Conservation (phyloP, 306 rosid species). For the Cotoneaster glaucophyllus region DNA sequence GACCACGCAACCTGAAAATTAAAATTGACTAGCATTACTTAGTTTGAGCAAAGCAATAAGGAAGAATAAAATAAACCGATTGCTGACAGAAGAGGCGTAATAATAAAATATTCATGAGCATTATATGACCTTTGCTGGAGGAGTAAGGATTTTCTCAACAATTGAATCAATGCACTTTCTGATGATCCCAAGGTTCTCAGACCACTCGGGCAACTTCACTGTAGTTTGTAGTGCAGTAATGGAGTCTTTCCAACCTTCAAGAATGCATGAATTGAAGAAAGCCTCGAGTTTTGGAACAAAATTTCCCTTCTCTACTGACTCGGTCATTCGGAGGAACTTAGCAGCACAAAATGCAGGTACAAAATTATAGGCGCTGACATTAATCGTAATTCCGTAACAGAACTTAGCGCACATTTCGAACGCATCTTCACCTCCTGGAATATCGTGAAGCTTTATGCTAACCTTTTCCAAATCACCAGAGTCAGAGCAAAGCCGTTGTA, state of each 20-base stretch:
- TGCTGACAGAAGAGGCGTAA: background rate
- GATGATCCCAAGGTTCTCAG: conserved; percentile 80
- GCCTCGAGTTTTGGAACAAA: conserved; percentile 72
- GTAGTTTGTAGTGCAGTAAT: conserved; percentile 59
- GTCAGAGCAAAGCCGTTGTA: conserved; percentile 68
- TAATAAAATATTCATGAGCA: background rate
- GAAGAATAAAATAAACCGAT: background rate
- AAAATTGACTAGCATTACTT: conserved; percentile 6
- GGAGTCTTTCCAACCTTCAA: conserved; percentile 94
- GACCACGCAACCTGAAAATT: conserved; percentile 77
- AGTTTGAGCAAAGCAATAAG: background rate
- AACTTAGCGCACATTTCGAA: conserved; percentile 87
- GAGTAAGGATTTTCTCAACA: conserved; percentile 70
- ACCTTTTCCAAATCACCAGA: conserved; percentile 35
- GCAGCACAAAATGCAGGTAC: conserved; percentile 71
- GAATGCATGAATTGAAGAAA: conserved; percentile 79
- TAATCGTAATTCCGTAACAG: conserved; percentile 81
- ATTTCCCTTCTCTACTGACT: conserved; percentile 67
- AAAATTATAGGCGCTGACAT: conserved; percentile 82
- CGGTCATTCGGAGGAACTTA: conserved; percentile 77
- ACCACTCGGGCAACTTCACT: conserved; percentile 63
- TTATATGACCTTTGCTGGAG: conserved; percentile 55
- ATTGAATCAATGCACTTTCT: conserved; percentile 85
- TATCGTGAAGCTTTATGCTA: conserved; percentile 66
- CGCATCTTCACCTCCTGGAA: conserved; percentile 81